phyloP scores from a whole-genome alignment of 768 basidiomycete species.

The Suillus fuscotomentosus region DNA sequence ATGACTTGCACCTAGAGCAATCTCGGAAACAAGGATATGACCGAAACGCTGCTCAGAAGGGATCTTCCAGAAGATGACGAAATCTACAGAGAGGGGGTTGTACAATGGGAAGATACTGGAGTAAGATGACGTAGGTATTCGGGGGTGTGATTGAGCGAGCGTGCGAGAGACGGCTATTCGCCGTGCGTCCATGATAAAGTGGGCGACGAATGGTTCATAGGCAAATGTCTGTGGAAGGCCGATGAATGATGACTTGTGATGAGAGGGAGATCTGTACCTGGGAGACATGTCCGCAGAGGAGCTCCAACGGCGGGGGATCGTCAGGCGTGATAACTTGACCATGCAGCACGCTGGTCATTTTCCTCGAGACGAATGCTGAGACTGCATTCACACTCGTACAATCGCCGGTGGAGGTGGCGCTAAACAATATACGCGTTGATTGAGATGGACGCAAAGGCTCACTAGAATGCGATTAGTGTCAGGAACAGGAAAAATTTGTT shows the following conservation, averaged over 20 bases:
- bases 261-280: slow-evolving; percentile 35
- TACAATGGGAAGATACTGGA: slow-evolving; percentile 77
- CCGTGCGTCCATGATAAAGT: slow-evolving; percentile 53
- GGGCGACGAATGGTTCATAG: slow-evolving; percentile 22
- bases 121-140: slow-evolving; percentile 54
- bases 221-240: background rate
- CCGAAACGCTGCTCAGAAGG: slow-evolving; percentile 60
- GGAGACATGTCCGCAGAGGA: slow-evolving; percentile 48
- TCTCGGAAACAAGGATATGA: slow-evolving; percentile 53
- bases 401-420: slow-evolving; percentile 38
- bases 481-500: background rate
- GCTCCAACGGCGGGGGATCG: slow-evolving; percentile 51
- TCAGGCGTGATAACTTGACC: slow-evolving; percentile 40
- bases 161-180: slow-evolving; percentile 39
- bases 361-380: slow-evolving; percentile 47
- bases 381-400: slow-evolving; percentile 41
- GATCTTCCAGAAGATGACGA: slow-evolving; percentile 77
- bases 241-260: background rate
- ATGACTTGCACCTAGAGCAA: slow-evolving; percentile 67
- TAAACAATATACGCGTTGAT: slow-evolving; percentile 42
- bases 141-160: slow-evolving; percentile 42
- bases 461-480: slow-evolving; percentile 30
- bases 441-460: slow-evolving; percentile 46
- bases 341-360: slow-evolving; percentile 50
- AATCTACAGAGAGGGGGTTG: slow-evolving; percentile 68